Evolutionary conservation across 331 rosid genomes (phyloP).

Genomic region (Saraca asoca): DNA sequence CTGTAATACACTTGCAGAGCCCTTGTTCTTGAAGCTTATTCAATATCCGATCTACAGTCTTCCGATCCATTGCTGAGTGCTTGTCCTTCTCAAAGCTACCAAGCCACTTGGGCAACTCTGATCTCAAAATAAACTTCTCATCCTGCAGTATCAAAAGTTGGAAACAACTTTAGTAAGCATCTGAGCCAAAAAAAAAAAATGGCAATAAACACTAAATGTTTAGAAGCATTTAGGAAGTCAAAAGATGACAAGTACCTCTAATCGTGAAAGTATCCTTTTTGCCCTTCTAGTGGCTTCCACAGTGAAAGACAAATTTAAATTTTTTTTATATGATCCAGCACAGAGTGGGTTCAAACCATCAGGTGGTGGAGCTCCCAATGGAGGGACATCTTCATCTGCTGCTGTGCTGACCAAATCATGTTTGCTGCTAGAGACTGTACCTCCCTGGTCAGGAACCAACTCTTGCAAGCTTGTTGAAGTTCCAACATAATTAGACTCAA

Average conservation of each 20-base stretch:
- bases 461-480: constrained; percentile 35
- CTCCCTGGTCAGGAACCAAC: constrained; percentile 38
- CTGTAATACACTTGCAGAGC: constrained; percentile 65
- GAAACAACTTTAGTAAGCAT: constrained; percentile 25
- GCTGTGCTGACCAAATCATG: constrained; percentile 38
- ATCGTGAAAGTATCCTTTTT: constrained; percentile 70
- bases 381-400: constrained; percentile 38
- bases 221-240: constrained; percentile 14
- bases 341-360: constrained; percentile 38
- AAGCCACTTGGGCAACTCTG: constrained; percentile 76
- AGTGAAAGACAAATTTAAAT: constrained; percentile 52
- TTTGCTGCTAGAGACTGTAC: constrained; percentile 37
- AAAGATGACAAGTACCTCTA: constrained; percentile 59
- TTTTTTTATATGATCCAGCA: constrained; percentile 50
- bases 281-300: constrained; percentile 64
- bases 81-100: constrained; percentile 74
- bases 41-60: constrained; percentile 72
- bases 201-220: constrained; percentile 29
- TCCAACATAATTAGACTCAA: constrained; percentile 34
- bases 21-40: constrained; percentile 66
- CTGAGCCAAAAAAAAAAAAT: constrained; percentile 20
- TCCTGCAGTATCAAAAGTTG: constrained; percentile 45
- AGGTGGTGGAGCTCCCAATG: constrained; percentile 42
- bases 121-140: constrained; percentile 73
- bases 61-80: constrained; percentile 62